Percentiles rank a stretch among this genome's conserved stretches.
phyloP scores from a whole-genome alignment of 129 eudicot species.

The Chrysanthemum makinoi region DNA sequence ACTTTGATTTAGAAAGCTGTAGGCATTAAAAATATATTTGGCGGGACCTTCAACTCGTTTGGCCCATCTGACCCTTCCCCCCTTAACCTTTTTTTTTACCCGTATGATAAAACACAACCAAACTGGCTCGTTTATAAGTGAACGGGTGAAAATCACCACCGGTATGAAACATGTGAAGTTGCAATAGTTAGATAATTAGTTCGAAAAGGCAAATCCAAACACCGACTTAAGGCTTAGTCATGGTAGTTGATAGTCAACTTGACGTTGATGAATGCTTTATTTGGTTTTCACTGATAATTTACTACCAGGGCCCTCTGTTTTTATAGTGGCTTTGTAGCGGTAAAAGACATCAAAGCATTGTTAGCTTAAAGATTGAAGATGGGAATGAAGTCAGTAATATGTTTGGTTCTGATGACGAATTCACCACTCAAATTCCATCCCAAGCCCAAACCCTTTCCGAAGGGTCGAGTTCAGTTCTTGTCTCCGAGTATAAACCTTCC shows the following conservation, averaged over 20 bases:
- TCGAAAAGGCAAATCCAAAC: neutral
- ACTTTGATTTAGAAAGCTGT: too few relatives aligned
- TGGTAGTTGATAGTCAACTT: conserved; percentile 22
- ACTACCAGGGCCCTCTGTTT: conserved; percentile 78
- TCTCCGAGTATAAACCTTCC: conserved; percentile 73
- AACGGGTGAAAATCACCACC: too few relatives aligned
- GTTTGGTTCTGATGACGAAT: conserved; percentile 84
- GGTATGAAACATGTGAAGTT: too few relatives aligned
- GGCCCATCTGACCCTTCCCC: too few relatives aligned
- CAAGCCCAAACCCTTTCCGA: conserved; percentile 75
- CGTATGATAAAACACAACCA: too few relatives aligned
- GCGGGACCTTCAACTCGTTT: too few relatives aligned
- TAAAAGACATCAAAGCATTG: conserved; percentile 42
- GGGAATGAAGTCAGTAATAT: conserved; percentile 42
- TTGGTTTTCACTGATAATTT: conserved; percentile 82
- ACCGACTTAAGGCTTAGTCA: neutral
- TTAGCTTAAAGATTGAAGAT: conserved; percentile 46
- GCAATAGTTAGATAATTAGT: neutral
- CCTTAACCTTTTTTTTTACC: too few relatives aligned
- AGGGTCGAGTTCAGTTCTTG: conserved; percentile 62
- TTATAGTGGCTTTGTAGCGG: conserved; percentile 78
- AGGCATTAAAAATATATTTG: too few relatives aligned
- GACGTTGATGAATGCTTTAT: conserved; percentile 18
- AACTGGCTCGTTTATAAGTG: too few relatives aligned
- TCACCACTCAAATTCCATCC: conserved; percentile 53